A percentile compares a stretch with the other conserved stretches of the same genome.
phyloP scores from a whole-genome alignment of 345 rosid genomes.

The Brassica cretica region DNA sequence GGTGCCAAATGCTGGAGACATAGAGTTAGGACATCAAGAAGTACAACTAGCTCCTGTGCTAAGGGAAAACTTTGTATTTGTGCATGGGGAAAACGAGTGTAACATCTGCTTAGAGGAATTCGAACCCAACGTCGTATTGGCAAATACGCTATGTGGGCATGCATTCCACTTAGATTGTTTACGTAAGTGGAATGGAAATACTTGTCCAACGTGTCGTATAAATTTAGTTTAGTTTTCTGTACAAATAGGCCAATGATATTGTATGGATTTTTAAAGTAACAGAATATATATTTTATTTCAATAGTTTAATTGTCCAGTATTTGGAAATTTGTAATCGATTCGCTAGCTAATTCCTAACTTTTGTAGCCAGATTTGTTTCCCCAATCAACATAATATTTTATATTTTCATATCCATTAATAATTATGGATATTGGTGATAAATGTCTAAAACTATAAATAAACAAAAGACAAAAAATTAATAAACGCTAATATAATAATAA shows the following conservation, averaged over 20 bases:
- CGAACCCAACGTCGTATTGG: not conserved
- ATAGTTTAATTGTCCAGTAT: too few species aligned
- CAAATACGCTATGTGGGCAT: not conserved
- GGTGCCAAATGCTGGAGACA: not conserved
- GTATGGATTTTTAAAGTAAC: not conserved
- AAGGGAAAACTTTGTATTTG: not conserved
- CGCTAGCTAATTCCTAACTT: not conserved
- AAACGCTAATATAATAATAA: too few species aligned
- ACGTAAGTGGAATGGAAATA: not conserved
- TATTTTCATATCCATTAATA: too few species aligned
- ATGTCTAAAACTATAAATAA: too few species aligned
- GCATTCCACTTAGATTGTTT: not conserved
- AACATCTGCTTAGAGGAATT: not conserved
- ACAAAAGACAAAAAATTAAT: too few species aligned
- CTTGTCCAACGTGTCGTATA: not conserved
- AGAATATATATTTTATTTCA: too few species aligned
- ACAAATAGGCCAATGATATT: not conserved
- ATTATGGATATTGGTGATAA: too few species aligned
- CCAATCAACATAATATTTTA: not conserved
- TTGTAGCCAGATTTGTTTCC: not conserved
- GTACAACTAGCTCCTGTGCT: not conserved
- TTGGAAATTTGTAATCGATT: too few species aligned
- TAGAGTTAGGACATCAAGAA: not conserved
- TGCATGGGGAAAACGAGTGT: not conserved
- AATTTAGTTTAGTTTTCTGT: not conserved